Percentiles rank a stretch among this genome's conserved stretches.
Conservation (phyloP, 257 asterid species). For the Nicotiana paniculata region DNA sequence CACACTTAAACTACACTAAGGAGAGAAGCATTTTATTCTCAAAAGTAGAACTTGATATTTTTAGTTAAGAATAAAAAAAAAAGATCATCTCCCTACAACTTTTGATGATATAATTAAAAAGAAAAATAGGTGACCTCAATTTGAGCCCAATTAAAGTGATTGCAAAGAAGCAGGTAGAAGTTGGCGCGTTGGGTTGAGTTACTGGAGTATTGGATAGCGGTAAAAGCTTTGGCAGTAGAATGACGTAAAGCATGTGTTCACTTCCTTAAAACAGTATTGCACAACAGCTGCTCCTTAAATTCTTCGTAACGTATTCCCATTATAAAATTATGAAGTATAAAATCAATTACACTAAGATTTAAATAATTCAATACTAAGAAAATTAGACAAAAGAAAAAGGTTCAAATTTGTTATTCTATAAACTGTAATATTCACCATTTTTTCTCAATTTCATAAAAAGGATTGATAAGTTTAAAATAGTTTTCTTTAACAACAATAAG, state of each 20-base stretch:
- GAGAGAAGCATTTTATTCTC: too few relatives aligned
- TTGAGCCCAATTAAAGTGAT: neutral
- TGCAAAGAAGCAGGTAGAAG: neutral
- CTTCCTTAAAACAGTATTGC: neutral
- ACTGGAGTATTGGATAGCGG: neutral
- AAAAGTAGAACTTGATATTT: too few relatives aligned
- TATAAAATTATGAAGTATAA: neutral
- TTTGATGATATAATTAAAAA: too few relatives aligned
- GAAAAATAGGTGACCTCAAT: neutral
- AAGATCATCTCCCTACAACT: rapidly evolving
- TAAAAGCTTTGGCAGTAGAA: neutral
- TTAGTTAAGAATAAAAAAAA: too few relatives aligned
- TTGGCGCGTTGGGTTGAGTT: neutral
- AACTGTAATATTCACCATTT: neutral
- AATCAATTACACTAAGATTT: neutral
- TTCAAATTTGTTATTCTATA: neutral
- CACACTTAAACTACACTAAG: too few relatives aligned
- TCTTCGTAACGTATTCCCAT: neutral
- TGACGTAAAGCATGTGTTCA: slow-evolving; percentile 6
- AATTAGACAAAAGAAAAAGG: neutral
- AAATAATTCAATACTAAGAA: neutral
- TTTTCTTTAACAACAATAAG: too few relatives aligned
- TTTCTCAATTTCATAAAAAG: too few relatives aligned
- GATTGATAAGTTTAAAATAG: too few relatives aligned
- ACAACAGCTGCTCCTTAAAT: neutral